Base-by-base conservation (phyloP, 495 filamentous ascomycete genomes). In the Lasiosphaeria hispida region DNA sequence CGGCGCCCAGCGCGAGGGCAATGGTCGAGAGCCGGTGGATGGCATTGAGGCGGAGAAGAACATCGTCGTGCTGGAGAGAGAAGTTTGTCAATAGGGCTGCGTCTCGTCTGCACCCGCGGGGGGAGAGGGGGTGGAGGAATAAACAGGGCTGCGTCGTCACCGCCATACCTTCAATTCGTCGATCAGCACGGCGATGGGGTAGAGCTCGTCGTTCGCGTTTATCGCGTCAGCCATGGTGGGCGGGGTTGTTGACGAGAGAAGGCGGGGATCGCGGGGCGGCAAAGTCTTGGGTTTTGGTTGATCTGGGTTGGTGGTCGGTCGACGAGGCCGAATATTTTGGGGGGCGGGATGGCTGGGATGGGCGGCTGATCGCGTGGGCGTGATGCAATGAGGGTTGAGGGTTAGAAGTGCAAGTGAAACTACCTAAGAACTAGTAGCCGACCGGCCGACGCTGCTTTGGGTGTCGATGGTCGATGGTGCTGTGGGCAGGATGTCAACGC, bases 181-280 rank as follows among this genome's bases (percentile, higher is more conserved):
- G 76, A 98, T 98, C 72, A 98, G 85, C 55, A 98, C 95, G 60
- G 94, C 94, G 80, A 98, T 98, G 68, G 94, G 94, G 75, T 96
- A 97, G 61, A 98, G 91, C 84, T 97, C 95, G 75, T 97, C 93
- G 71, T 86, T 95, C 77, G 79, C 69, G 70, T 75, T 77, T 59
- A 73, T 67, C 70, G 77, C 77, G 71, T 83, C 80, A 65, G 79
- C 77, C 80, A 83, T 83, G 67, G 60, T 71, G 76, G 69, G 69
- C 64, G 65, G 33, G 41, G 53, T 63, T 53, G 18, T 59, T 57
- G 52, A 43, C 49, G 53, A 54, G 51, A 36, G 37, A 40, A 51
- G 47, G 56, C 55, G 48, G 47, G 17, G 43, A 38, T 48, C 52
- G 65, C 42, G 48, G 40, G 64, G 47, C 38, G 36, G 14, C 23